phyloP scores from a whole-genome alignment of 1,284 basidiomycete genomes.

The Apiotrichum porosum region DNA sequence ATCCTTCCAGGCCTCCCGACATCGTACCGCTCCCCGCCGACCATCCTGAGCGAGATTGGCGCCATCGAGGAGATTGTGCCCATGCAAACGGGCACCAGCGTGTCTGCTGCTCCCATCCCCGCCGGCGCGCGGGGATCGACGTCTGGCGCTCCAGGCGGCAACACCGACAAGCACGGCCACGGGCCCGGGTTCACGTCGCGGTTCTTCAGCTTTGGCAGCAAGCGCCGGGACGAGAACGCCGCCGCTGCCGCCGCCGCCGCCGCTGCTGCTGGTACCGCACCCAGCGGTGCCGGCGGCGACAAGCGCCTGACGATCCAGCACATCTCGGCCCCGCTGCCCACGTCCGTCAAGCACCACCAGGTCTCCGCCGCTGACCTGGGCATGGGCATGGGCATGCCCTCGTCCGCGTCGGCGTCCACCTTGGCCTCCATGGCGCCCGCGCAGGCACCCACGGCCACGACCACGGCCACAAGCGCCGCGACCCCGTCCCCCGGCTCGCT shows the following conservation, averaged over 20 bases:
- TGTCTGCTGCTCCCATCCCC: no score
- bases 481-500: background rate
- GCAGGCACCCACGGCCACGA: background rate
- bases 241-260: no score
- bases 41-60: no score
- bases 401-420: background rate
- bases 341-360: constrained; percentile 7
- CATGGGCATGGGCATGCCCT: background rate
- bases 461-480: background rate
- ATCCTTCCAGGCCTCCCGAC: no score
- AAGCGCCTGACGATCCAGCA: constrained; percentile 6
- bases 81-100: no score
- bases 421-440: background rate
- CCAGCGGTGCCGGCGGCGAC: background rate
- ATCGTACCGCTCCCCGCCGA: no score
- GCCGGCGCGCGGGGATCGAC: no score
- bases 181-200: constrained; percentile 7
- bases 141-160: no score
- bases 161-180: background rate
- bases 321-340: constrained; percentile 12
- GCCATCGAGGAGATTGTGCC: no score
- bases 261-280: no score
- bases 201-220: constrained; percentile 6
- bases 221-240: background rate
- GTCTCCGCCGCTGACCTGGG: constrained; percentile 7